phyloP scores from a whole-genome alignment of 805 yeast genomes.

The Wickerhamomyces queroliae region DNA sequence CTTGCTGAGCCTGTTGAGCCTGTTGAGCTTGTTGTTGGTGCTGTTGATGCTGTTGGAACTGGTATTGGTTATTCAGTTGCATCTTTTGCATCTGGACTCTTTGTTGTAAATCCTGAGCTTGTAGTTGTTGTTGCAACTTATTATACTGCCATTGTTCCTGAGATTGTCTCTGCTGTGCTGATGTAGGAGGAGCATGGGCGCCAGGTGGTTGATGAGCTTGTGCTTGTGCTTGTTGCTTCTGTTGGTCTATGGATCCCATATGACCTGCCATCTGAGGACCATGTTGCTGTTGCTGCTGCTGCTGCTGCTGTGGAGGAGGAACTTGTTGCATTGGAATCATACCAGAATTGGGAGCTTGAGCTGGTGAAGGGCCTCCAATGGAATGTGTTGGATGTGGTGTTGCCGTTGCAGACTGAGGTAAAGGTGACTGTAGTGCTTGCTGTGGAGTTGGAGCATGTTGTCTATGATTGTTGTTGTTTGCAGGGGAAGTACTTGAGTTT shows the following conservation, averaged over 20 bases:
- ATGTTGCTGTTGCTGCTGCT: slow-evolving; percentile 3
- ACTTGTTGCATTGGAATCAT: slow-evolving; percentile 1
- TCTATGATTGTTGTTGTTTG: background rate
- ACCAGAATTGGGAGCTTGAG: background rate
- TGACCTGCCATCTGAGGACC: no score
- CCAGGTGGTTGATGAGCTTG: slow-evolving; percentile 1
- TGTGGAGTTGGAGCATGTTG: slow-evolving; percentile 1
- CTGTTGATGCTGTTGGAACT: slow-evolving; percentile 10
- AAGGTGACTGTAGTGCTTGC: slow-evolving; percentile 17
- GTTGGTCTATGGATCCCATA: no score
- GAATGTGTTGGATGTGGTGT: slow-evolving; percentile 10
- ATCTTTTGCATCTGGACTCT: slow-evolving; percentile 19
- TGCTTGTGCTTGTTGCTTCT: slow-evolving; percentile 4
- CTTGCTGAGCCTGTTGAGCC: no score
- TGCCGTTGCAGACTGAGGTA: slow-evolving; percentile 12
- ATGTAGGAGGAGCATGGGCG: no score
- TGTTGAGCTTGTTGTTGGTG: slow-evolving; percentile 4
- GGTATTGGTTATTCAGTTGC: slow-evolving; percentile 14
- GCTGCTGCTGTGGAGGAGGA: slow-evolving; percentile 5
- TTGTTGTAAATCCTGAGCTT: slow-evolving; percentile 18
- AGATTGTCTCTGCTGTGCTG: slow-evolving; percentile 2
- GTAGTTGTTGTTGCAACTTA: slow-evolving; percentile 16
- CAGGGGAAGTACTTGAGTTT: background rate
- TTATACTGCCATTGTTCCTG: slow-evolving; percentile 15
- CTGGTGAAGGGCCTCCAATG: slow-evolving; percentile 14